Base-by-base conservation (phyloP, 116 monocot genomes). In the Thalassia testudinum region DNA sequence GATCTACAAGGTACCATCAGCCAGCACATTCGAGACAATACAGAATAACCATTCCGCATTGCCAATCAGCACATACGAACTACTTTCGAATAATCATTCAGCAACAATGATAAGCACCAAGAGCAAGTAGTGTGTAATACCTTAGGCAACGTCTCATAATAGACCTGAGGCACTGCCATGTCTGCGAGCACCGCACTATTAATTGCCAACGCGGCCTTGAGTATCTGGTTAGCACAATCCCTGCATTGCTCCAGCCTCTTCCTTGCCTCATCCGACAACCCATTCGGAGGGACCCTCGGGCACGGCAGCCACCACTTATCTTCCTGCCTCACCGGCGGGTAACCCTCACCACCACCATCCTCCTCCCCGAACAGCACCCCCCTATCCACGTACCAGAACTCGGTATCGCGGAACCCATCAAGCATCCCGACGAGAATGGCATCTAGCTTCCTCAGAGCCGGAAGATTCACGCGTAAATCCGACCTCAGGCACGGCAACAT, bases 221-320 rank as follows among this genome's bases (percentile, higher is more conserved):
- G 74, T 54, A 91, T 85, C 74, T 91, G 86, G 65, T 77, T 86
- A 0, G 79, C 74, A 34, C 79, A 91, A 55, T 91, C 91, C 58
- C 79, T 72, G 43, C 74, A 78, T 18, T 91, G 82, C 59, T 86
- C 82, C 66, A 91, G 27, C 51, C 61, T 75, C 60, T 72, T 85
- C 66, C 82, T 76, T 1, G 69, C 45, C 16, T 73, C 82, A 62
- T 76, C 79, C 0, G 82, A 79, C 37, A 86, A 27, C 4, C 86
- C 91, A 56, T 74, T 77, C 3, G 81, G 64, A 0, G 82, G 82
- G 19, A 91, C 82, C 47, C 85, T 37, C 10, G 91, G 91, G 64
- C 73, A 91, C 1, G 91, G 91, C 18, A 91, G 70, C 91, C 91
- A 91, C 91, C 91, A 91, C 52, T 91, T 91, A 50, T 91, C 91